Percentiles rank a stretch among this genome's conserved stretches.
These are phyloP conservation scores for Citrus hindsii DNA, from an alignment of 345 rosid genomes.

Conservation along the genomic window DNA sequence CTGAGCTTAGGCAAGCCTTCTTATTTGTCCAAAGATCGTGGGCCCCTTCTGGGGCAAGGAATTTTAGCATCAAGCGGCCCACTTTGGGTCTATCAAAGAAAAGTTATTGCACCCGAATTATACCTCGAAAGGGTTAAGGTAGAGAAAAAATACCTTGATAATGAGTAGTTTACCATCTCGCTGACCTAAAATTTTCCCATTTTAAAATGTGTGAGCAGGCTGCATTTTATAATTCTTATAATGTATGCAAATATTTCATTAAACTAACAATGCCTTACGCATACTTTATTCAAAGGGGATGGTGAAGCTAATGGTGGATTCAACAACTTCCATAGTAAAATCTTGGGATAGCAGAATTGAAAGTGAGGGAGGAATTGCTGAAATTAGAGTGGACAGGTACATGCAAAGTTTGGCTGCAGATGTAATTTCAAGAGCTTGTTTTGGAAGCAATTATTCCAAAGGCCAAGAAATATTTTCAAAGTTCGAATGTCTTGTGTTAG, in stretches of 20 bases:
- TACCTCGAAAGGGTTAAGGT: slow-evolving; percentile 50
- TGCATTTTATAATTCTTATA: background rate
- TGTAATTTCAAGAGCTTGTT: slow-evolving; percentile 49
- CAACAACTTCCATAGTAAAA: slow-evolving; percentile 21
- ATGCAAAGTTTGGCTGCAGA: slow-evolving; percentile 47
- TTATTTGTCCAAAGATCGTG: slow-evolving; percentile 37
- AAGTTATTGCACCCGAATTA: slow-evolving; percentile 42
- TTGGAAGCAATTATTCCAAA: slow-evolving; percentile 43
- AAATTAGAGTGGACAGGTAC: slow-evolving; percentile 25
- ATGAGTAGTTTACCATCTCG: too few relatives aligned
- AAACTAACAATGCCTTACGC: background rate
- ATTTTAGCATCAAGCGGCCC: slow-evolving; percentile 43
- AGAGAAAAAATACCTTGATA: too few relatives aligned
- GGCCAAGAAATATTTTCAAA: slow-evolving; percentile 46
- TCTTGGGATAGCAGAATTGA: slow-evolving; percentile 34
- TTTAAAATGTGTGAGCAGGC: too few relatives aligned
- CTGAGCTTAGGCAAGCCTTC: slow-evolving; percentile 45
- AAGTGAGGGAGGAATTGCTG: slow-evolving; percentile 8
- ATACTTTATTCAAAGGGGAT: slow-evolving; percentile 29
- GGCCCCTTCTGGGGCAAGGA: slow-evolving; percentile 50
- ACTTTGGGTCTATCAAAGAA: slow-evolving; percentile 41
- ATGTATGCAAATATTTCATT: background rate
- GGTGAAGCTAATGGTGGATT: slow-evolving; percentile 39
- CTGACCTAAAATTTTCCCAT: too few relatives aligned
- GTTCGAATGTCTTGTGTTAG: slow-evolving; percentile 32